A percentile compares a stretch with the other conserved stretches of the same genome.
Evolutionary conservation across 306 rosid genomes (phyloP).

Genomic region (Fragaria nilgerrensis): DNA sequence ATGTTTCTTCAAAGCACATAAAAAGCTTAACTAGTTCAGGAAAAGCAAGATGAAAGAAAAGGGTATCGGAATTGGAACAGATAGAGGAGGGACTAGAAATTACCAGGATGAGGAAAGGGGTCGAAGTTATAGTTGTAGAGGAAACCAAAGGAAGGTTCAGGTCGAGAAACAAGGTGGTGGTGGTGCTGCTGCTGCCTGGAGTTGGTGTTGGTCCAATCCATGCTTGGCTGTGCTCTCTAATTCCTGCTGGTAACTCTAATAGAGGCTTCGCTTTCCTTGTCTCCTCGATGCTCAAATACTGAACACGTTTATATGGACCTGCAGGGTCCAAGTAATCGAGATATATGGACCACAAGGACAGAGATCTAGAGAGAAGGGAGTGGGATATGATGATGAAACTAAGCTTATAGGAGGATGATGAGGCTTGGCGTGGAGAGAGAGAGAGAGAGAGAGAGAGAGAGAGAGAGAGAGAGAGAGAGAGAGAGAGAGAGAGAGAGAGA

Average conservation of each 20-base stretch:
- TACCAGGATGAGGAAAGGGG: slow-evolving; percentile 66
- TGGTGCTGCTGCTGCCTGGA: slow-evolving; percentile 27
- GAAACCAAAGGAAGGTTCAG: slow-evolving; percentile 68
- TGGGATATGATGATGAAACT: slow-evolving; percentile 18
- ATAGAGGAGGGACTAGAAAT: background rate
- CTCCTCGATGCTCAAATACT: slow-evolving; percentile 17
- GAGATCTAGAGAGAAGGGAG: slow-evolving; percentile 15
- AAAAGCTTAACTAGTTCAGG: background rate
- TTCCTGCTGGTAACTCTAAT: background rate
- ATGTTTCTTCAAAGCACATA: slow-evolving; percentile 4
- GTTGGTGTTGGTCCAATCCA: slow-evolving; percentile 82
- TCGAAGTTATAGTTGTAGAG: slow-evolving; percentile 66
- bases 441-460: slow-evolving; percentile 1
- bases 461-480: too few species aligned
- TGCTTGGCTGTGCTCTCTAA: slow-evolving; percentile 23
- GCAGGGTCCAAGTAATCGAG: slow-evolving; percentile 13
- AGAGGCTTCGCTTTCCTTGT: slow-evolving; percentile 25
- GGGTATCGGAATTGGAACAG: background rate
- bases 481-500: slow-evolving; percentile 20
- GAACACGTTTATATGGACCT: slow-evolving; percentile 39
- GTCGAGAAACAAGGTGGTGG: slow-evolving; percentile 51
- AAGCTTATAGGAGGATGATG: slow-evolving; percentile 2
- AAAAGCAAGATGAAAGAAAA: background rate
- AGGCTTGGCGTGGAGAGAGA: slow-evolving; percentile 41
- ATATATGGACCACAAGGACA: slow-evolving; percentile 54